Percentiles rank a stretch among this genome's conserved stretches.
These are phyloP conservation scores for Lavandula angustifolia DNA, from an alignment of 257 asterid species.

Conservation along the genomic window DNA sequence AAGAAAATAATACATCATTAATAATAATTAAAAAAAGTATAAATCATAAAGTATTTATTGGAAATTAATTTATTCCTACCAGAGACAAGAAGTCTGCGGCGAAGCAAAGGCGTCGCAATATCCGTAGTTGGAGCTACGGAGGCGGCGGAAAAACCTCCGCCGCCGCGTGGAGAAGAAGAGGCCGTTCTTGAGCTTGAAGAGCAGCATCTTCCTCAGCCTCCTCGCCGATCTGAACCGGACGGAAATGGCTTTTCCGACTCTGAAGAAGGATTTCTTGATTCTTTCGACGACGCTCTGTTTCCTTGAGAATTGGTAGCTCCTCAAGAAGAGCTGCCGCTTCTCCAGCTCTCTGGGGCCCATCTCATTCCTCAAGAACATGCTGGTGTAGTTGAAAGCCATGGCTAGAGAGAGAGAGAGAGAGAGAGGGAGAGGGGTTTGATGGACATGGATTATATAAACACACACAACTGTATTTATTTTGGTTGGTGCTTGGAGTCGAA, in stretches of 20 bases:
- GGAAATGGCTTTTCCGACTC: slow-evolving; percentile 52
- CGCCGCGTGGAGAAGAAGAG: slow-evolving; percentile 44
- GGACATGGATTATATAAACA: neutral
- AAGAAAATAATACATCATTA: too few species aligned
- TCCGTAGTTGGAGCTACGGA: slow-evolving; percentile 16
- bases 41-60: too few species aligned
- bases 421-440: neutral
- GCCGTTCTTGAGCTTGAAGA: slow-evolving; percentile 59
- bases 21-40: too few species aligned
- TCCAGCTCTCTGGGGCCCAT: slow-evolving; percentile 53
- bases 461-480: too few species aligned
- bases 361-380: slow-evolving; percentile 36
- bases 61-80: neutral
- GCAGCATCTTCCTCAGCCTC: slow-evolving; percentile 49
- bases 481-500: neutral
- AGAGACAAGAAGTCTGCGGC: slow-evolving; percentile 38
- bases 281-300: slow-evolving; percentile 57
- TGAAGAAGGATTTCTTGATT: slow-evolving; percentile 52
- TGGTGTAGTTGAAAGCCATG: slow-evolving; percentile 37
- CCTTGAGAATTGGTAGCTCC: slow-evolving; percentile 84
- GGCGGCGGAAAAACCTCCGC: slow-evolving; percentile 43
- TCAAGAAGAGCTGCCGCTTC: slow-evolving; percentile 77
- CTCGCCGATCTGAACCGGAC: slow-evolving; percentile 47
- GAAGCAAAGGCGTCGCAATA: neutral
- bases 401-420: slow-evolving; percentile 13